Percentiles rank a stretch among this genome's conserved stretches.
Conservation (phyloP, 164 flowering plant genomes). For the Aristolochia contorta region DNA sequence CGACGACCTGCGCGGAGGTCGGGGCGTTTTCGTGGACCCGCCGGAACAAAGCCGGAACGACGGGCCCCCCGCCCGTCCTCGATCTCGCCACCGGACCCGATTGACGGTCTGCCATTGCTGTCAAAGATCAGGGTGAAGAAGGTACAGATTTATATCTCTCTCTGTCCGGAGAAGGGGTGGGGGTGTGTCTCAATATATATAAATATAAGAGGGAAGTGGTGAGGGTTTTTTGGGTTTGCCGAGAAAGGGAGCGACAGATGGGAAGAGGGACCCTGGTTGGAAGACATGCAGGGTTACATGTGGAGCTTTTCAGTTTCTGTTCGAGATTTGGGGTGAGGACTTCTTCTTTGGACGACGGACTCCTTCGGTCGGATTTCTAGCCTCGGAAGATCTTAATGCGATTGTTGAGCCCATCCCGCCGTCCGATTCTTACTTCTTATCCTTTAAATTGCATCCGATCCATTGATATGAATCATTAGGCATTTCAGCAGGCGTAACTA, state of each 20-base stretch:
- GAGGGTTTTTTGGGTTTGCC: not conserved
- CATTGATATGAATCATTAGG: no score
- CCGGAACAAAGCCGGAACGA: constrained; percentile 18
- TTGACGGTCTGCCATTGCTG: constrained; percentile 31
- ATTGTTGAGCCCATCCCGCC: no score
- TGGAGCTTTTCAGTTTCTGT: not conserved
- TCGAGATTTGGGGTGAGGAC: not conserved
- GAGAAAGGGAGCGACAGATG: constrained; percentile 1
- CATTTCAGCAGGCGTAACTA: no score
- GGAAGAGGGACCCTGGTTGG: not conserved
- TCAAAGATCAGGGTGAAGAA: not conserved
- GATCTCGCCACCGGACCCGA: constrained; percentile 8
- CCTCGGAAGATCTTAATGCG: no score
- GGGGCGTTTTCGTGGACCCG: constrained; percentile 41
- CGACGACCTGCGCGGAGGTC: constrained; percentile 49
- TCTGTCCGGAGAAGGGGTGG: not conserved
- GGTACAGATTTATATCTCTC: not conserved
- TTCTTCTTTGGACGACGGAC: no score
- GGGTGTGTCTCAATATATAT: no score
- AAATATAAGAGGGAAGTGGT: no score
- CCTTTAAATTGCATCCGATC: no score
- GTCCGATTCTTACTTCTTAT: no score
- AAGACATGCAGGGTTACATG: constrained; percentile 4
- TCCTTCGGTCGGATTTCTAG: no score
- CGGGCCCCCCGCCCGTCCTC: not conserved